phyloP scores from a whole-genome alignment of 441 rosid genomes.

The Mallotus japonicus region DNA sequence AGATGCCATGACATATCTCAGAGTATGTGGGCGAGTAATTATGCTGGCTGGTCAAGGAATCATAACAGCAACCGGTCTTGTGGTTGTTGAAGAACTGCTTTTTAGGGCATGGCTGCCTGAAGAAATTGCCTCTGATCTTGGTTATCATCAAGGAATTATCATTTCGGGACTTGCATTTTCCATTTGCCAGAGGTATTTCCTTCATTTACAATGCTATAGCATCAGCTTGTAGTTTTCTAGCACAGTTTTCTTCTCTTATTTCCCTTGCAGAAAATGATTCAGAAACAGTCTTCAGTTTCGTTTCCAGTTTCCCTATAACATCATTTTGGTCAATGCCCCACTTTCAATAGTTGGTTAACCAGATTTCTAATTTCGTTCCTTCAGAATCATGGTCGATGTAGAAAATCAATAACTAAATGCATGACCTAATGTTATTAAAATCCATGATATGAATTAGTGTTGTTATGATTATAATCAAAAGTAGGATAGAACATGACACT shows the following conservation, averaged over 20 bases:
- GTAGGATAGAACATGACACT: not conserved
- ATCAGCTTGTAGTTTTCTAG: not conserved
- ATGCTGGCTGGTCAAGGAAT: constrained; percentile 54
- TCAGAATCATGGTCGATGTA: not conserved
- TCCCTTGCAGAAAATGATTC: not conserved
- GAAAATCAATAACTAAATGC: not conserved
- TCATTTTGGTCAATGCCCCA: not conserved
- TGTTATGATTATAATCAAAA: not conserved
- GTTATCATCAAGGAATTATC: constrained; percentile 72
- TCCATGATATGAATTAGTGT: not conserved
- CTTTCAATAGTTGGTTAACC: not conserved
- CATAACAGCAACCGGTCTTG: constrained; percentile 59
- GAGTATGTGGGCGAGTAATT: constrained; percentile 41
- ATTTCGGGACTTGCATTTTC: constrained; percentile 77
- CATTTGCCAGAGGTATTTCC: constrained; percentile 68
- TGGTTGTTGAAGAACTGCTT: constrained; percentile 81
- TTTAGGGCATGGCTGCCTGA: constrained; percentile 89
- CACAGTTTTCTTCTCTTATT: not conserved
- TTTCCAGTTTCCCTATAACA: not conserved
- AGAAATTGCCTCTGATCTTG: constrained; percentile 79
- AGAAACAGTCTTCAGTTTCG: not conserved
- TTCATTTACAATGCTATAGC: not conserved
- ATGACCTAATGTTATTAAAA: not conserved
- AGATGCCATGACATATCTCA: constrained; percentile 43
- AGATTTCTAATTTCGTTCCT: not conserved